Percentiles rank a stretch among this genome's conserved stretches.
These are phyloP conservation scores for Chrysoporthe deuterocubensis DNA, from an alignment of 2,329 filamentous ascomycete genomes.

Conservation along the genomic window DNA sequence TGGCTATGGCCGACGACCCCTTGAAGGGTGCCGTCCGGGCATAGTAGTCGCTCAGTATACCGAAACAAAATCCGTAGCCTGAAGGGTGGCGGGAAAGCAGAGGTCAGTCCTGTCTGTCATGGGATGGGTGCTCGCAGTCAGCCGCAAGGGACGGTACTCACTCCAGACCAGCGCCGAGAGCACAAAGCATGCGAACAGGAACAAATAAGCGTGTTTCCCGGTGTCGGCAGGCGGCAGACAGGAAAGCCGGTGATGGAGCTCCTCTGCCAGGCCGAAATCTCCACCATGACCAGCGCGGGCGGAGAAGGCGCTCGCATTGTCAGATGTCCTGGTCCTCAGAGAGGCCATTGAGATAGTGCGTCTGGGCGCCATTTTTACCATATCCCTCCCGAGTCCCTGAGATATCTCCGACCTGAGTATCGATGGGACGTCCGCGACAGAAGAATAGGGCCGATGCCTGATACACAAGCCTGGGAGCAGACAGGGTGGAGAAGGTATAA, in stretches of 20 bases:
- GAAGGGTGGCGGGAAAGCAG: slow-evolving; percentile 13
- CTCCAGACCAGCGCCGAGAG: slow-evolving; percentile 60
- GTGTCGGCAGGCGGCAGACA: slow-evolving; percentile 42
- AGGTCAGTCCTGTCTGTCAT: background rate
- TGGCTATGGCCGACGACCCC: slow-evolving; percentile 57
- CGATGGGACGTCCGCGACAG: slow-evolving; percentile 13
- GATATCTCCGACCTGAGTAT: slow-evolving; percentile 20
- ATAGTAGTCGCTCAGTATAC: slow-evolving; percentile 74
- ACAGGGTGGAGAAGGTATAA: slow-evolving; percentile 23
- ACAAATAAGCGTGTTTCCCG: slow-evolving; percentile 46
- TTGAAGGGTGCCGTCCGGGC: slow-evolving; percentile 61
- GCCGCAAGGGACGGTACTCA: slow-evolving; percentile 32
- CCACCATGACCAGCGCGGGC: slow-evolving; percentile 18
- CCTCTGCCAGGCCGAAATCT: slow-evolving; percentile 22
- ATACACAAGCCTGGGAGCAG: slow-evolving; percentile 15
- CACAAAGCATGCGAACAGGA: slow-evolving; percentile 53
- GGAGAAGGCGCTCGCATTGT: slow-evolving; percentile 24
- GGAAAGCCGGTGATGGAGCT: slow-evolving; percentile 27
- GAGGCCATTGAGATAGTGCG: slow-evolving; percentile 21
- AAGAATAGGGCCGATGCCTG: slow-evolving; percentile 17
- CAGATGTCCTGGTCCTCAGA: slow-evolving; percentile 20
- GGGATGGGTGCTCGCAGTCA: no score
- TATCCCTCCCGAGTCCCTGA: background rate
- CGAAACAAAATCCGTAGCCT: slow-evolving; percentile 72
- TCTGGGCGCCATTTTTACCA: slow-evolving; percentile 20